Evolutionary conservation across 768 basidiomycete species (phyloP), one percentile per base, ranked within the genome.

Genomic region (Coprinopsis cinerea): DNA sequence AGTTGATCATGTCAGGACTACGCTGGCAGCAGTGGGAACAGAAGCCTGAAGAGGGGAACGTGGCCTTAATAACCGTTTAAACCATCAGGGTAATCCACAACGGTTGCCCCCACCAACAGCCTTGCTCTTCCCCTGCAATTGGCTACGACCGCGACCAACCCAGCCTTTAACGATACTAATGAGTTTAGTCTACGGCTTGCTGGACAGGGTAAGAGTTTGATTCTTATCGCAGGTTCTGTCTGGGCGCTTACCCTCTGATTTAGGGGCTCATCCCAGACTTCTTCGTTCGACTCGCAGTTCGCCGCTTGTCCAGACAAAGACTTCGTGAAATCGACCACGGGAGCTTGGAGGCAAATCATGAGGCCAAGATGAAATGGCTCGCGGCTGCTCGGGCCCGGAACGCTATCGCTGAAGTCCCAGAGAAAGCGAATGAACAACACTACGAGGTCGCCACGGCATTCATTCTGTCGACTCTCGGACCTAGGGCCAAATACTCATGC

Each of bases 381-480:
- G 75, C 79, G 48, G 71, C 66, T 15, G 76, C 84, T 22, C 73
- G 75, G 18, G 65, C 69, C 0, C 65, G 78, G 14, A 58, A 55
- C 2, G 72, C 68, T 24, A 85, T 85, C 51, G 83, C 83, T 2
- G 81, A 78, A 52, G 70, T 77, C 10, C 75, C 83, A 0, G 74
- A 79, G 32, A 82, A 82, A 58, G 85, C 83, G 17, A 87, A 88
- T 54, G 80, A 86, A 58, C 85, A 86, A 61, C 83, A 87, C 57
- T 87, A 87, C 61, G 83, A 87, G 69, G 76, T 83, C 6, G 66
- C 79, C 0, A 82, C 78, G 0, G 63, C 71, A 25, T 86, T 87
- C 62, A 84, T 85, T 47, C 61, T 82, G 7, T 77, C 81, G 1
- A 84, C 83, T 41, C 63, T 86, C 20, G 84, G 84, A 0, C 80